phyloP scores from a whole-genome alignment of 768 basidiomycete species.

The Asterophora parasitica region DNA sequence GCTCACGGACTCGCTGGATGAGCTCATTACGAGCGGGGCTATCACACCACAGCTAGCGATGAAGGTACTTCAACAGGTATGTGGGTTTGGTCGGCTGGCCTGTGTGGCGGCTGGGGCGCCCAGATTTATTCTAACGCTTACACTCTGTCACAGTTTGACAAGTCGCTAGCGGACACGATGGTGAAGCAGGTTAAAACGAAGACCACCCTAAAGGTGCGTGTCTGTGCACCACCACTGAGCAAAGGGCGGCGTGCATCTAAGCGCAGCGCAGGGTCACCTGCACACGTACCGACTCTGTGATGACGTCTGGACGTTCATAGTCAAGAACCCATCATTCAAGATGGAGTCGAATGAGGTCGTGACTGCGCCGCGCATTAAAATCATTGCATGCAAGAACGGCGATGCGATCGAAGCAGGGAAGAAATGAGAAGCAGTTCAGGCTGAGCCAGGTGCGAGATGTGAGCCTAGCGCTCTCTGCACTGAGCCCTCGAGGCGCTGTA shows the following conservation, averaged over 20 bases:
- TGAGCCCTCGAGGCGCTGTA: constrained; percentile 7
- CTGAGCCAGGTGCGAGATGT: constrained; percentile 9
- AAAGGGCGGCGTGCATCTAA: neutral
- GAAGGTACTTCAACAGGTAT: constrained; percentile 95
- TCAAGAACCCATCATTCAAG: constrained; percentile 90
- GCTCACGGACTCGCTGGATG: constrained; percentile 95
- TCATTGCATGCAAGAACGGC: constrained; percentile 97
- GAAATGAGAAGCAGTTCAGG: constrained; percentile 47
- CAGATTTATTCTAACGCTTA: neutral
- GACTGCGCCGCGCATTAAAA: constrained; percentile 79
- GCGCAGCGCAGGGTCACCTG: constrained; percentile 64
- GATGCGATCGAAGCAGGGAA: constrained; percentile 82
- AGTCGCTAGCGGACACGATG: constrained; percentile 89
- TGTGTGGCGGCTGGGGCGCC: neutral
- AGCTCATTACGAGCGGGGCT: constrained; percentile 92
- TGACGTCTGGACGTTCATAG: constrained; percentile 98
- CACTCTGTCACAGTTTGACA: constrained; percentile 74
- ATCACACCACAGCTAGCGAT: constrained; percentile 99
- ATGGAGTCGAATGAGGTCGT: constrained; percentile 89
- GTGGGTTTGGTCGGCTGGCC: constrained; percentile 10
- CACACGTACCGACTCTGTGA: constrained; percentile 91
- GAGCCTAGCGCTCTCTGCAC: neutral
- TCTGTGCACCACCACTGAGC: too few relatives aligned
- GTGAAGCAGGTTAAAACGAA: constrained; percentile 93
- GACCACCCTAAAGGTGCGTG: constrained; percentile 80